phyloP scores from a whole-genome alignment of 139 green algal species.

The Micractinium conductrix region DNA sequence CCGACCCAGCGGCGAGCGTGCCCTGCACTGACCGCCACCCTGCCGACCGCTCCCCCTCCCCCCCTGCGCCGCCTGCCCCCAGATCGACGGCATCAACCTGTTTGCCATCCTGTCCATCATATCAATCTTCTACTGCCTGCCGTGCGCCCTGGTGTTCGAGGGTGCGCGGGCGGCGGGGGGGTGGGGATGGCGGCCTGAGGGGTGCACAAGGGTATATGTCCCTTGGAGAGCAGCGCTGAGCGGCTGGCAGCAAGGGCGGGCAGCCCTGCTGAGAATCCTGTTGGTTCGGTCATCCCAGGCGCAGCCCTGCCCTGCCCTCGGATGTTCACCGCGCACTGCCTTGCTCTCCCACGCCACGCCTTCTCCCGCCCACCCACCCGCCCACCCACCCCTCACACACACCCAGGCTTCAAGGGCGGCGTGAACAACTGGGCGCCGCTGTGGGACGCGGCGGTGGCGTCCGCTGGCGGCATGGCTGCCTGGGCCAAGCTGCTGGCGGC shows the following conservation, averaged over 20 bases:
- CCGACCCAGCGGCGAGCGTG: no score
- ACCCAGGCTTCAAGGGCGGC: conserved; percentile 39
- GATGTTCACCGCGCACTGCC: no score
- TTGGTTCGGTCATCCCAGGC: no score
- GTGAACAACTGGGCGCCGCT: conserved; percentile 44
- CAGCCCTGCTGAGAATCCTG: no score
- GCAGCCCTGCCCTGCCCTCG: no score
- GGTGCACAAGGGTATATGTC: no score
- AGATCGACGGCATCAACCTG: conserved; percentile 95
- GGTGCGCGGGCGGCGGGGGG: conserved; percentile 6
- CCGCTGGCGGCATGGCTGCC: conserved; percentile 52
- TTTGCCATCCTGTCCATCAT: conserved; percentile 90
- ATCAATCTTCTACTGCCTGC: conserved; percentile 81
- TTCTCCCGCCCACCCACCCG: not conserved
- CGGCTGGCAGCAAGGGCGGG: no score
- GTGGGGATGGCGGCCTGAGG: no score
- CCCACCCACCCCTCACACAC: not conserved
- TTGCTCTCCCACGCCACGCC: not conserved
- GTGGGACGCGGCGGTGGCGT: conserved; percentile 46
- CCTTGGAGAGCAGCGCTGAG: no score
- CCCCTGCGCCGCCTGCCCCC: not conserved
- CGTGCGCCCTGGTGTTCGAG: conserved; percentile 75
- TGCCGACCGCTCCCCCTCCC: not conserved
- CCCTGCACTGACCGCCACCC: no score
- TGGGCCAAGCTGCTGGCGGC: conserved; percentile 70